Base-by-base conservation (phyloP, 306 rosid genomes). In the Delonix regia region DNA sequence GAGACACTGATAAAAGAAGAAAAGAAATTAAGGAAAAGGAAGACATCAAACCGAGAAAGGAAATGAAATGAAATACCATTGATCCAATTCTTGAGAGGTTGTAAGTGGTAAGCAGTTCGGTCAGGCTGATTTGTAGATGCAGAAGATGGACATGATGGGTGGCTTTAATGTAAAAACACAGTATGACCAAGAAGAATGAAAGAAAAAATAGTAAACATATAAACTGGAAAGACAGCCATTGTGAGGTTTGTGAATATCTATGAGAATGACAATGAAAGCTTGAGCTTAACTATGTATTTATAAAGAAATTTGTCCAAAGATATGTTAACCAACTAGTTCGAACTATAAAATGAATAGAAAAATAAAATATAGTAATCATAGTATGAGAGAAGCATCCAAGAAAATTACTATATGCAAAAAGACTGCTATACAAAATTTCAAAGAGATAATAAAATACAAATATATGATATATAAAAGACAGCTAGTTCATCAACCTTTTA, bases 41-140 rank as follows among this genome's bases (percentile, higher is more conserved):
- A 16, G 34, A n/a, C n/a, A n/a, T n/a, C n/a, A n/a, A n/a, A n/a
- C n/a, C n/a, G n/a, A 41, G 48, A 3, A 5, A 5, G 49, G 49
- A 49, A 0, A 28, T 30, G 8, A 57, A 27, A 4, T 60, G 14
- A 48, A 13, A 61, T 86, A 94, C 99, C 99, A 69, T 94, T 94
- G 5, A 94, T 94, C 97, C 99, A 94, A 60, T 94, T 94, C 71
- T 87, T 74, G 39, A 89, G 97, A 79, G 99, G 99, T 74, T 94
- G 99, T 76, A 90, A 94, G 80, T 92, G 99, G 71, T 89, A 92
- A 73, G 88, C 81, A 68, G 99, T 92, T 94, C 97, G 92, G 21
- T 89, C 88, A 53, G 99, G 97, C 44, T 92, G 88, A 53, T 78
- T 22, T 18, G 79, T 8, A 21, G 91, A 70, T 73, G 76, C 42